phyloP scores from a whole-genome alignment of 495 filamentous ascomycete species.

The Hypoxylon intermedium region DNA sequence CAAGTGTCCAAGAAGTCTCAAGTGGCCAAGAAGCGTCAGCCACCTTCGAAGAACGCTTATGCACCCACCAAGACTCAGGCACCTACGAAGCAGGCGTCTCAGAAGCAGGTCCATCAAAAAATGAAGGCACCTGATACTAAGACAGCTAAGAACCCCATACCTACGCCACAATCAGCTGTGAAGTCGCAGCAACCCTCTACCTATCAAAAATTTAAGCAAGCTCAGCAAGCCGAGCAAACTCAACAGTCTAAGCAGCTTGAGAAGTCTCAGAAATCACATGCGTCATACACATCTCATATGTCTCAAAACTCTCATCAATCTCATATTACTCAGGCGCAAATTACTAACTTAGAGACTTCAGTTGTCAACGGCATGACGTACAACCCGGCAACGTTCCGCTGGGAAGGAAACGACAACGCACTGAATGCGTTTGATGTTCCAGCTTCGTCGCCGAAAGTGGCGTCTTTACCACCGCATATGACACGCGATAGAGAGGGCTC shows the following conservation, averaged over 20 bases:
- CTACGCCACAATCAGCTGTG: not conserved
- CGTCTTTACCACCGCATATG: constrained; percentile 56
- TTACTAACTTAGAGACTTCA: constrained; percentile 47
- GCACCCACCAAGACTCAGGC: not conserved
- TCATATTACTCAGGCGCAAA: constrained; percentile 9
- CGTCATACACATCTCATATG: not conserved
- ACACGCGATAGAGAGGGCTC: constrained; percentile 59
- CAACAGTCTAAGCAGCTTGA: constrained; percentile 20
- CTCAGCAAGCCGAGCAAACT: not conserved
- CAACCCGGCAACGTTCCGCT: constrained; percentile 81
- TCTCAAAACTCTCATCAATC: not conserved
- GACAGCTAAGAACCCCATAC: constrained; percentile 4
- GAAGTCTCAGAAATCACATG: not conserved
- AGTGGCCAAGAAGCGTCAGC: no score
- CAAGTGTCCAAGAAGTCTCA: not conserved
- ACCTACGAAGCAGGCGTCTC: not conserved
- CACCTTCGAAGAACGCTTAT: constrained; percentile 1
- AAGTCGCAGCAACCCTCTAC: not conserved
- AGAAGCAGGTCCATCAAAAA: not conserved
- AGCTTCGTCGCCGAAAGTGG: constrained; percentile 55
- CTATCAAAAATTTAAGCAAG: not conserved
- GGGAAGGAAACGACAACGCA: constrained; percentile 95
- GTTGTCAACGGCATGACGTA: constrained; percentile 94
- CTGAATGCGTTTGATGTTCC: constrained; percentile 74
- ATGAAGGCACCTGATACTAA: not conserved